Conservation (phyloP, 2,329 filamentous ascomycete species). For the Exophiala alcalophila region DNA sequence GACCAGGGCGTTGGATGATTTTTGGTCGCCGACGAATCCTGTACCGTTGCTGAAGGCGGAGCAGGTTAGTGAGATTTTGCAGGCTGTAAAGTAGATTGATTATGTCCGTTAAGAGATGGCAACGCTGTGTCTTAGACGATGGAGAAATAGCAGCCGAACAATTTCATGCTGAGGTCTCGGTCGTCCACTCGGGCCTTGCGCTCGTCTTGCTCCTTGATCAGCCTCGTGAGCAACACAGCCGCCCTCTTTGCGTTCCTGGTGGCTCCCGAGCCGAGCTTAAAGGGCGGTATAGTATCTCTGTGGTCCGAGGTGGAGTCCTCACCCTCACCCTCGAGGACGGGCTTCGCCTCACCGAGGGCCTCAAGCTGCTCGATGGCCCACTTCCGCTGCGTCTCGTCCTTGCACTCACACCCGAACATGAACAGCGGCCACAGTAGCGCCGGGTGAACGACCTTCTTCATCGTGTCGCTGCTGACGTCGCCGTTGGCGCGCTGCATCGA, state of each 20-base stretch:
- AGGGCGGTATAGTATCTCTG: neutral
- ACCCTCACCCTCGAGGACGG: slow-evolving; percentile 1
- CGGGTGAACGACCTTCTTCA: slow-evolving; percentile 3
- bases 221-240: neutral
- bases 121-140: slow-evolving; percentile 1
- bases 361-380: slow-evolving; percentile 8
- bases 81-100: slow-evolving; percentile 1
- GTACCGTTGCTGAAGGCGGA: slow-evolving; percentile 46
- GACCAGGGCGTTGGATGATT: slow-evolving; percentile 17
- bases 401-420: slow-evolving; percentile 4
- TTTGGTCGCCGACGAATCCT: slow-evolving; percentile 33
- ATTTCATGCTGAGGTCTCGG: neutral
- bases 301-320: too few species aligned
- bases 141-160: slow-evolving; percentile 7
- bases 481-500: slow-evolving; percentile 5
- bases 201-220: slow-evolving; percentile 5
- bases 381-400: neutral
- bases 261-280: neutral
- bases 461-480: neutral
- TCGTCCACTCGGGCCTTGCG: neutral
- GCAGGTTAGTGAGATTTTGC: slow-evolving; percentile 52
- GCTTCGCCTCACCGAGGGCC: slow-evolving; percentile 3
- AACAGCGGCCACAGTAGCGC: slow-evolving; percentile 4
- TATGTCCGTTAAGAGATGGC: neutral
- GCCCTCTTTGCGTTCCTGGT: slow-evolving; percentile 1